Evolutionary conservation across 139 green algal genomes (phyloP).

Genomic region (Haematococcus lacustris): DNA sequence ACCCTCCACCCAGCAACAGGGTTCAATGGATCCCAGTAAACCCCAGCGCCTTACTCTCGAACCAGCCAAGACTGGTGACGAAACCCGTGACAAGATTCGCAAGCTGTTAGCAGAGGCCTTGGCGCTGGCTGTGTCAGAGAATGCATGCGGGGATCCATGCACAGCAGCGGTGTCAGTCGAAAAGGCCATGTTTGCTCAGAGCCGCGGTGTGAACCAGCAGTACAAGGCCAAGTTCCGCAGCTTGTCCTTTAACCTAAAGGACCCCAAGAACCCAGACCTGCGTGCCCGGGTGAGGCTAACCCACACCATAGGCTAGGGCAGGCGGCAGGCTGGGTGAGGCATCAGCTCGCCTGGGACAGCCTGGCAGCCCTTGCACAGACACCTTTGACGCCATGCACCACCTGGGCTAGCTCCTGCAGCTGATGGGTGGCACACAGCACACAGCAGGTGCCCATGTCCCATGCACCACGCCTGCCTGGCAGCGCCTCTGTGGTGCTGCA

Average conservation of each 20-base stretch:
- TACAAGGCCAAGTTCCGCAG: slow-evolving; percentile 92
- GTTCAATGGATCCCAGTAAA: too few relatives aligned
- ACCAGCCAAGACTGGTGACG: slow-evolving; percentile 27
- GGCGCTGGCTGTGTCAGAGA: slow-evolving; percentile 7
- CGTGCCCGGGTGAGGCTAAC: slow-evolving; percentile 34
- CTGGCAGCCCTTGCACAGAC: too few relatives aligned
- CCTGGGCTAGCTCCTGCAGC: too few relatives aligned
- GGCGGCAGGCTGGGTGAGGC: too few relatives aligned
- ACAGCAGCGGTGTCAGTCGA: slow-evolving; percentile 1
- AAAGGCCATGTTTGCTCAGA: slow-evolving; percentile 34
- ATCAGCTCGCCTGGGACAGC: too few relatives aligned
- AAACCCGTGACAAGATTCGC: slow-evolving; percentile 50
- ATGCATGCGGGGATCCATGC: slow-evolving; percentile 5
- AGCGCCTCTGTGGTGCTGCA: too few relatives aligned
- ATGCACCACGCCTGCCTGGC: too few relatives aligned
- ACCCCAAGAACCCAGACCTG: slow-evolving; percentile 79
- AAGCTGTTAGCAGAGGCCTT: slow-evolving; percentile 42
- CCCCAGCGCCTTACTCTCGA: neutral
- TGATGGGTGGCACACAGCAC: too few relatives aligned
- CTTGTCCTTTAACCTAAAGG: slow-evolving; percentile 95
- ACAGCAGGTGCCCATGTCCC: too few relatives aligned
- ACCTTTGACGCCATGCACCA: too few relatives aligned
- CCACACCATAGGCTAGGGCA: too few relatives aligned
- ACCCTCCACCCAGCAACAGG: too few relatives aligned
- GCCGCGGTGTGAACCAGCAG: slow-evolving; percentile 47